These are phyloP conservation scores for Candida gigantensis DNA, from an alignment of 1,139 yeast species.

Conservation along the genomic window DNA sequence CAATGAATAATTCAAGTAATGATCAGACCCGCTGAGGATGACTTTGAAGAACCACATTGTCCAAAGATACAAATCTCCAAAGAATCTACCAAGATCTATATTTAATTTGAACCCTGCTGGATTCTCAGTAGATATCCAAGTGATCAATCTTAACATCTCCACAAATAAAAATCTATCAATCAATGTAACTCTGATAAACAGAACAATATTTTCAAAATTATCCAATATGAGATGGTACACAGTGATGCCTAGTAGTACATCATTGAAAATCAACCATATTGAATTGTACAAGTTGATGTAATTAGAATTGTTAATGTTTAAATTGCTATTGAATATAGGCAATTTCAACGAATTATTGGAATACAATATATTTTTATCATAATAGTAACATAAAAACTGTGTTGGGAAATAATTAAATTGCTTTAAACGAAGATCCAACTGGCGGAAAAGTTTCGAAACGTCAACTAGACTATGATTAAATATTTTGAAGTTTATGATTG, in stretches of 20 bases:
- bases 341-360: conserved; percentile 31
- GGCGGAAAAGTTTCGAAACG: conserved; percentile 69
- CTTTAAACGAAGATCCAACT: conserved; percentile 73
- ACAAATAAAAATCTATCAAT: conserved; percentile 32
- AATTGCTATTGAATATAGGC: conserved; percentile 39
- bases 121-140: conserved; percentile 75
- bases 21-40: background rate
- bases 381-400: conserved; percentile 64
- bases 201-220: conserved; percentile 37
- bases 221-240: conserved; percentile 52
- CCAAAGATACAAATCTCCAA: conserved; percentile 88
- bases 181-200: conserved; percentile 36
- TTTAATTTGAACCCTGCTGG: conserved; percentile 96
- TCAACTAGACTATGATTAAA: conserved; percentile 28
- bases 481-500: conserved; percentile 26
- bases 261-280: conserved; percentile 84
- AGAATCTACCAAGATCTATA: conserved; percentile 78
- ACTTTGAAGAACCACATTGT: conserved; percentile 70
- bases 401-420: conserved; percentile 81
- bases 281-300: conserved; percentile 88
- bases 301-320: conserved; percentile 58
- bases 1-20: background rate
- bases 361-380: conserved; percentile 34
- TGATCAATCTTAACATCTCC: conserved; percentile 49
- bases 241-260: conserved; percentile 71